A percentile compares a stretch with the other conserved stretches of the same genome.
Evolutionary conservation across 2,329 filamentous ascomycete genomes (phyloP).

Genomic region (Dactylonectria macrodidyma): DNA sequence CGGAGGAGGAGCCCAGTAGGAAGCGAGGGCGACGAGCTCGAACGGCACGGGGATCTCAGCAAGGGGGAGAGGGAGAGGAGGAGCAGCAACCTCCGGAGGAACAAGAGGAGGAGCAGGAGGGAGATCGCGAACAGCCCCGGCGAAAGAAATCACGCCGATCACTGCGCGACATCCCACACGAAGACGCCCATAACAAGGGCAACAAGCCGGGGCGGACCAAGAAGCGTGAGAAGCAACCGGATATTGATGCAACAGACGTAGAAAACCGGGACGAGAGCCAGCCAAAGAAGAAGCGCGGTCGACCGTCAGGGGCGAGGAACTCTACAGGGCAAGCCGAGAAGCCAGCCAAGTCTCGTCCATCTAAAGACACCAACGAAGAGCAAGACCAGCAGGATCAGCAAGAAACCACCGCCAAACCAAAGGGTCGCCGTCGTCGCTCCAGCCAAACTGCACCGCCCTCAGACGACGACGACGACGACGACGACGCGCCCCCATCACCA

Average conservation of each 20-base stretch:
- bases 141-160: slow-evolving; percentile 41
- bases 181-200: slow-evolving; percentile 38
- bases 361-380: slow-evolving; percentile 12
- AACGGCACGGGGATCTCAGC: slow-evolving; percentile 10
- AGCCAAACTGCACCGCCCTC: slow-evolving; percentile 36
- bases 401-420: slow-evolving; percentile 16
- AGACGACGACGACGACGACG: slow-evolving; percentile 39
- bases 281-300: slow-evolving; percentile 39
- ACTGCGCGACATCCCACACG: slow-evolving; percentile 25
- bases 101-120: slow-evolving; percentile 17
- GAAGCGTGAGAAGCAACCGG: slow-evolving; percentile 25
- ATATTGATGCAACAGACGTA: slow-evolving; percentile 17
- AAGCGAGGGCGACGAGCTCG: slow-evolving; percentile 30
- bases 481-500: slow-evolving; percentile 46
- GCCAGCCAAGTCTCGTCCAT: background rate
- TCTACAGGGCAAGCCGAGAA: slow-evolving; percentile 14
- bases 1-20: slow-evolving; percentile 30
- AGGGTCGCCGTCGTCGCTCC: slow-evolving; percentile 37
- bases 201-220: slow-evolving; percentile 28
- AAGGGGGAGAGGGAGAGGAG: slow-evolving; percentile 20
- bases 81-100: background rate
- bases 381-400: slow-evolving; percentile 25
- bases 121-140: slow-evolving; percentile 17
- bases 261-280: slow-evolving; percentile 30
- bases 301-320: slow-evolving; percentile 22